Percentiles rank a stretch among this genome's conserved stretches.
Conservation (phyloP, 805 yeast genomes). For the Kodamaea kakaduensis region DNA sequence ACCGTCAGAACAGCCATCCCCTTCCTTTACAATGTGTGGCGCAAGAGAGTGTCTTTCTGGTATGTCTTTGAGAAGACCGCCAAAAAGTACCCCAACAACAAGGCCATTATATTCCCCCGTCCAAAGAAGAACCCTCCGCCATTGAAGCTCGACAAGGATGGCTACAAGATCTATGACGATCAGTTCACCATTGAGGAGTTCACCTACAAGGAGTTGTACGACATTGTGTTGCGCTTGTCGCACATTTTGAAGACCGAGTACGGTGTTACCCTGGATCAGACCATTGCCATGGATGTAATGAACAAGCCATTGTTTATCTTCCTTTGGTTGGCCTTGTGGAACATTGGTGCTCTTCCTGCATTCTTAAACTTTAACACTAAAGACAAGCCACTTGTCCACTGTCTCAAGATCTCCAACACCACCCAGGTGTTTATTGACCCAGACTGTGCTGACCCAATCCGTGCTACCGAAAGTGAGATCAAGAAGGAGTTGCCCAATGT, state of each 20-base stretch:
- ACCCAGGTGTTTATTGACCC: conserved; percentile 70
- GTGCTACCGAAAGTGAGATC: conserved; percentile 43
- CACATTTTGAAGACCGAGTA: conserved; percentile 58
- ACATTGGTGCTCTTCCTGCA: conserved; percentile 85
- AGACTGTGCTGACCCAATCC: conserved; percentile 52
- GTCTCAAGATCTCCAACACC: conserved; percentile 65
- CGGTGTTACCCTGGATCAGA: conserved; percentile 61
- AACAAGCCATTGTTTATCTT: conserved; percentile 81
- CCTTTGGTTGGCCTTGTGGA: conserved; percentile 85
- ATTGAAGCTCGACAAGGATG: conserved; percentile 23
- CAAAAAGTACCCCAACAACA: conserved; percentile 41
- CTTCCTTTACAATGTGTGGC: conserved; percentile 33
- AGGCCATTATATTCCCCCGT: conserved; percentile 63
- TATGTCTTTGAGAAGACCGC: conserved; percentile 62
- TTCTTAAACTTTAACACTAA: conserved; percentile 77
- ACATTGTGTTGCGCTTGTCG: conserved; percentile 61
- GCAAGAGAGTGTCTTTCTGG: conserved; percentile 60
- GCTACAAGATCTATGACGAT: conserved; percentile 44
- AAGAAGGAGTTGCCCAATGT: conserved; percentile 34
- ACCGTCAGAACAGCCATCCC: conserved; percentile 38
- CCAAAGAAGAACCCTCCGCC: conserved; percentile 33
- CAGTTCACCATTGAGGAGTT: conserved; percentile 58
- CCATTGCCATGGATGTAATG: conserved; percentile 70
- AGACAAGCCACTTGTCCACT: conserved; percentile 74
- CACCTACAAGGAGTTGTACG: conserved; percentile 68